Base-by-base conservation (phyloP, 108 stramenopile species). In the Pseudonitzschia delicatissima region DNA sequence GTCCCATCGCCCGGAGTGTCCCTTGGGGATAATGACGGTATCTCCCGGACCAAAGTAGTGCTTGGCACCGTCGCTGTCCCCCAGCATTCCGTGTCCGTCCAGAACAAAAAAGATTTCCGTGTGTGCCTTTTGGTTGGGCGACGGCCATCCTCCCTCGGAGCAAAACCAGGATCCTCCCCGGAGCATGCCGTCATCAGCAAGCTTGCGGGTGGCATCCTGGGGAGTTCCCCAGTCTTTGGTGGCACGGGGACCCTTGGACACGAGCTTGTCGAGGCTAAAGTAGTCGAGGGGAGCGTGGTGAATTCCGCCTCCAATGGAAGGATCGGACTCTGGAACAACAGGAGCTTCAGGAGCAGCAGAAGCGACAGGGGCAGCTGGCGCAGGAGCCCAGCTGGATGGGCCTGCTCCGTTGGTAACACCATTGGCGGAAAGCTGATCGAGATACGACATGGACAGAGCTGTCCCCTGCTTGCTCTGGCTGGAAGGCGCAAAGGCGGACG, bases 11-110 rank as follows among this genome's bases (percentile, higher is more conserved):
- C 88, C 88, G 12, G 79, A 69, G 51, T 78, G 78, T 5, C 85
- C 83, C 45, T 86, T 86, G 4, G 88, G 88, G 21, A 89, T 66
- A n/a, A 86, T 80, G 4, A 89, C 88, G 27, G 66, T 76, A 77
- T 89, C 88, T 9, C 88, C 85, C 0, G 88, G 83, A 17, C 83
- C 83, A 65, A 89, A 86, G 63, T 75, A 82, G 62, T 89, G 79
- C 32, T 50, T 45, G 34, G 57, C 26, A 0, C 88, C 88, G 76
- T 86, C 88, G 28, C 50, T 4, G 63, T 89, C 88, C 0, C 60
- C 68, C 60, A 86, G 60, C 57, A 68, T 71, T 48, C 85, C 88
- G 21, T 75, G 74, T 50, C 88, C 88, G 12, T 51, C 45, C n/a
- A 84, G 66, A 23, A 89, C 80, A 70, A 69, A 75, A 62, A 89